Base-by-base conservation (phyloP, 495 filamentous ascomycete species). In the Penicillium tannophilum region DNA sequence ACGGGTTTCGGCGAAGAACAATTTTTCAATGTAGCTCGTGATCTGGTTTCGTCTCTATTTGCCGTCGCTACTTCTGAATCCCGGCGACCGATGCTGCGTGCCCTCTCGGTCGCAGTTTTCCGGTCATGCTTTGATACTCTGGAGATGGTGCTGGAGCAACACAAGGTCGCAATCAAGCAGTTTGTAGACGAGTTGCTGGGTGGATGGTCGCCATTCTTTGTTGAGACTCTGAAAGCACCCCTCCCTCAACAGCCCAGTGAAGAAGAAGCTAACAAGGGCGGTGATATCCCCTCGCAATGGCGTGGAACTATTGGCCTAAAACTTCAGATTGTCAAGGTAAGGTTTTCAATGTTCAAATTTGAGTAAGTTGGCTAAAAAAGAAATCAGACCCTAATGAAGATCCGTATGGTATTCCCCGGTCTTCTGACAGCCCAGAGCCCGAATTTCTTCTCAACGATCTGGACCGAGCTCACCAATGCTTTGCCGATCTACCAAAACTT, bases 121-220 rank as follows among this genome's bases (percentile, higher is more conserved):
- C 84, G 90, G 20, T 85, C 86, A 24, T 96, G 90, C 72, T 93
- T 98, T 68, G 92, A 98, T 72, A 92, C 91, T 52, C 83, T 98
- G 78, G 92, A 97, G 71, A 93, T 96, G 80, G 89, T 98, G 56
- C 87, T 95, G 76, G 92, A 96, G 58, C 90, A 92, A 58, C 90
- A 97, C 72, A 89, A 90, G 66, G 81, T 76, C 42, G 89, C 88
- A 30, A 91, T 98, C 51, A 92, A 90, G 69, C 80, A 80, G 1
- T 98, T 98, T 67, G 92, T 93, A 56, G 90, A 96, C 64, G 88
- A 93, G 67, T 84, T 90, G 1, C 79, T 97, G 43, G 81, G 77
- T 49, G 83, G 80, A 24, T 98, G 94, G 94, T 86, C 88, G 45
- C 92, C 94, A 3, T 95, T 97, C 77, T 90, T 97, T 72, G 71